Percentiles rank a stretch among this genome's conserved stretches.
phyloP scores from a whole-genome alignment of 805 yeast species.

The Lipomyces anomalus region DNA sequence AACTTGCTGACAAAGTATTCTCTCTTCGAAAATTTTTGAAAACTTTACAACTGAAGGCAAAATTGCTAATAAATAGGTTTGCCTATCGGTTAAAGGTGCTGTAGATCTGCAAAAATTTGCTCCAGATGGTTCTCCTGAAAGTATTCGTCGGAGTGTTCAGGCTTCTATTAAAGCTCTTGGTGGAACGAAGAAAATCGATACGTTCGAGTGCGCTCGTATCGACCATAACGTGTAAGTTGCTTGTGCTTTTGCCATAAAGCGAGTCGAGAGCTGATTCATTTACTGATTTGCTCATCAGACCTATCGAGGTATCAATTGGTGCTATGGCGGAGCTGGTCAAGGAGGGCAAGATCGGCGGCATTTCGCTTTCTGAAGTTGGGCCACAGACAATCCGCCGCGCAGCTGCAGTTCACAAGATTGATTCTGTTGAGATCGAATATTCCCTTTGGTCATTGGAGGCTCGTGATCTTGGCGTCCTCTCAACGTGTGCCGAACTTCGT shows the following conservation, averaged over 20 bases:
- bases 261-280: neutral
- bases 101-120: slow-evolving; percentile 31
- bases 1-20: slow-evolving; percentile 45
- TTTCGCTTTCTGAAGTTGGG: slow-evolving; percentile 69
- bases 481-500: slow-evolving; percentile 49
- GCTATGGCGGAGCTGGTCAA: slow-evolving; percentile 54
- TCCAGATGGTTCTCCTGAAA: slow-evolving; percentile 35
- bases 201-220: slow-evolving; percentile 71
- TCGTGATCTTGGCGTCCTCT: slow-evolving; percentile 55
- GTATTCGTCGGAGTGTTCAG: slow-evolving; percentile 12
- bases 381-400: slow-evolving; percentile 59
- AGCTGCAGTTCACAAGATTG: slow-evolving; percentile 46
- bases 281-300: slow-evolving; percentile 31
- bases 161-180: slow-evolving; percentile 25
- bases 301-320: slow-evolving; percentile 56
- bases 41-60: neutral
- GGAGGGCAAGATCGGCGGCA: slow-evolving; percentile 59
- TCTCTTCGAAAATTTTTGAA: slow-evolving; percentile 25
- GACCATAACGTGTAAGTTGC: slow-evolving; percentile 37
- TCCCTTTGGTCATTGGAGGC: slow-evolving; percentile 63
- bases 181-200: slow-evolving; percentile 46
- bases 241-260: too few species aligned
- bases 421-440: slow-evolving; percentile 72
- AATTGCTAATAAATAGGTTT: slow-evolving; percentile 7
- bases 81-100: slow-evolving; percentile 58